A percentile compares a stretch with the other conserved stretches of the same genome.
Evolutionary conservation across 805 yeast species (phyloP).

Genomic region (Wickerhamiella alocasiicola): DNA sequence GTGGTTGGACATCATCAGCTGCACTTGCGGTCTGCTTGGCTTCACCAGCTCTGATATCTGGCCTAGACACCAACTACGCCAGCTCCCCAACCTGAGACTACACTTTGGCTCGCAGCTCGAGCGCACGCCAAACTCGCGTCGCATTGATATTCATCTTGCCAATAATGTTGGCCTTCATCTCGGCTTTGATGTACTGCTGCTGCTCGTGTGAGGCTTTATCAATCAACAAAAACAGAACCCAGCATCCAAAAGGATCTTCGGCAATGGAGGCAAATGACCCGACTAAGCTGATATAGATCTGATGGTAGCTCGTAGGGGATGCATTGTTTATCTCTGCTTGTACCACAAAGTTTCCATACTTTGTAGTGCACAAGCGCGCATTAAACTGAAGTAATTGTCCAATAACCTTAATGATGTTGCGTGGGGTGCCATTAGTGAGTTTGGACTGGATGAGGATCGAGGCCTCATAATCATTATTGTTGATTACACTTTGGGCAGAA

Average conservation of each 20-base stretch:
- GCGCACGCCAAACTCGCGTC: background rate
- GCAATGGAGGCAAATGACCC: background rate
- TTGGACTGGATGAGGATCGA: constrained; percentile 79
- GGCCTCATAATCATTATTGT: background rate
- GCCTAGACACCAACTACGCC: too few species aligned
- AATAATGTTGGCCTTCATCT: background rate
- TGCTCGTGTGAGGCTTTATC: constrained; percentile 3
- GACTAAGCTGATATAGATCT: background rate
- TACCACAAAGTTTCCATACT: constrained; percentile 6
- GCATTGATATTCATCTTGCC: background rate
- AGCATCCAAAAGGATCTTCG: constrained; percentile 2
- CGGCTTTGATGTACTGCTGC: background rate
- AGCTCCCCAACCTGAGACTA: too few species aligned
- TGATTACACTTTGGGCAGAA: background rate
- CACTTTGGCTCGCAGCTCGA: too few species aligned
- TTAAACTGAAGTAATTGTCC: background rate
- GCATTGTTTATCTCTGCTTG: constrained; percentile 4
- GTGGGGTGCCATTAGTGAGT: constrained; percentile 42
- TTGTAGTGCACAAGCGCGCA: background rate
- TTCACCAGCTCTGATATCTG: too few species aligned
- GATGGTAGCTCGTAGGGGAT: background rate
- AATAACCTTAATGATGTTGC: background rate
- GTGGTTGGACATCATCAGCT: too few species aligned
- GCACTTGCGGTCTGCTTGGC: too few species aligned
- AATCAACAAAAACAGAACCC: background rate